Evolutionary conservation across 257 asterid species (phyloP).

Genomic region (Lithospermum erythrorhizon): DNA sequence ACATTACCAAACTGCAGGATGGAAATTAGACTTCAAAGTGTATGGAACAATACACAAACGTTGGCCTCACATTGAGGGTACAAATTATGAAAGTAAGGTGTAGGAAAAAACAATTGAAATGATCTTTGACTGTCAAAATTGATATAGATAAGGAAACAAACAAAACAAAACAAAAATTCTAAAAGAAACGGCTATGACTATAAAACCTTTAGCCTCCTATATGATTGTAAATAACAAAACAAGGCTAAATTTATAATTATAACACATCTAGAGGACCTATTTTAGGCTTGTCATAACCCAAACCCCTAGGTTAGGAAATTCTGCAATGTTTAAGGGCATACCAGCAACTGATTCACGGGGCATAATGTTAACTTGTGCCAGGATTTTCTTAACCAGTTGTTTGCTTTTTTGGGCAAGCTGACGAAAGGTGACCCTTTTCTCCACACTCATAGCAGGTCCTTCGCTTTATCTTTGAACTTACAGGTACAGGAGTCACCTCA

Average conservation of each 20-base stretch:
- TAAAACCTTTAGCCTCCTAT: neutral
- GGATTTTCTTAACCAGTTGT: slow-evolving; percentile 26
- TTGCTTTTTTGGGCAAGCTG: slow-evolving; percentile 58
- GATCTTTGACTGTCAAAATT: neutral
- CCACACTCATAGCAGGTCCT: slow-evolving; percentile 87
- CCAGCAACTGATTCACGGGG: neutral
- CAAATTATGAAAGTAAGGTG: neutral
- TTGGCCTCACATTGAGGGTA: neutral
- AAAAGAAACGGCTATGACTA: neutral
- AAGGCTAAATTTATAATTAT: neutral
- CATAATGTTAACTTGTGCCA: slow-evolving; percentile 6
- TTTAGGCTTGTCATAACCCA: too few relatives aligned
- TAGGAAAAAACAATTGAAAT: neutral
- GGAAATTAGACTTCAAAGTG: neutral
- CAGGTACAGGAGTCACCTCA: slow-evolving; percentile 14
- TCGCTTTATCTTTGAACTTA: slow-evolving; percentile 66
- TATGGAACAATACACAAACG: neutral
- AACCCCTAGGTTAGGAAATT: too few relatives aligned
- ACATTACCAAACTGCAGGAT: neutral
- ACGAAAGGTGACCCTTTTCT: slow-evolving; percentile 72
- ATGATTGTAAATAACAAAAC: neutral
- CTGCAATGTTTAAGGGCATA: neutral
- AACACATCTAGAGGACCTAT: too few relatives aligned
- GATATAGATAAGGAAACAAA: neutral
- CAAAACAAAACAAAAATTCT: neutral